Evolutionary conservation across 352 stramenopile genomes (phyloP), one percentile per base, ranked within the genome.

Genomic region (Globisporangium radiosum): DNA sequence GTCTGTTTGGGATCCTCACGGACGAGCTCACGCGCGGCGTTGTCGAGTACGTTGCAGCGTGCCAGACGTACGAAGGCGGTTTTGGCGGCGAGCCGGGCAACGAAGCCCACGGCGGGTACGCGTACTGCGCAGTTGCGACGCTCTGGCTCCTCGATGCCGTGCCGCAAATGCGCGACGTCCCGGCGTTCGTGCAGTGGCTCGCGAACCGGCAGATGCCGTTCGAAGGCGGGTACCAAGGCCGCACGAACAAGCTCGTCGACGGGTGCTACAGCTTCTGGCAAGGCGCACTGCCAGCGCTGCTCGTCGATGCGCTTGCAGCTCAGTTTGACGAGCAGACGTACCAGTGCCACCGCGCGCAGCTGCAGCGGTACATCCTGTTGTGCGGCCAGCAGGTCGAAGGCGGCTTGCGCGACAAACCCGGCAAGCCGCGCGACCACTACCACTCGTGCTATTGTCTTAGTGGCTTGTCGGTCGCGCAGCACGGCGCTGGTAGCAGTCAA

Each of bases 211-310:
- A 99, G 75, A 98, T 98, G 89, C 68, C 73, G 17, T 97, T 93
- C 54, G 90, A 97, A 79, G 90, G 90, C 7, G 90, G 88, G 0
- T 94, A 91, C 72, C 85, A 94, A 54, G 97, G 97, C 39, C 87
- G 97, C 25, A 98, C 94, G 7, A 99, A 99, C 80, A 99, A 99
- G 69, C 76, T 99, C 4, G 97, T 99, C 10, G 97, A 99, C 69
- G 97, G 96, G 0, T 99, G 97, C 76, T 99, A 99, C 71, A 98
- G 91, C n/a, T 99, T 99, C 73, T 99, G 97, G 96, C 93, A 99
- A 65, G 97, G 96, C 11, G 92, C 90, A 14, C 68, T 97, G 49
- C 77, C 89, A 4, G 89, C 87, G 7, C 67, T 98, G 25, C 63
- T 98, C 7, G 75, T 73, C 48, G 67, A 83, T 17, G 60, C 69